These are phyloP conservation scores for Sorghum bicolor DNA, from an alignment of 176 grass and related monocot species.

Conservation along the genomic window Sorghum_bicolor_NCBIv3 NC_012879.2:60038001-60038500, in stretches of 20 bases:
- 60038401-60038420: neutral
- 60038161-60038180: neutral
- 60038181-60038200: neutral
- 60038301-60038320: conserved; percentile 84
- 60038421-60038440: conserved; percentile 90
- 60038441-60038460: conserved; percentile 98
- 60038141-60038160: neutral
- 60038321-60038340: conserved; percentile 43
- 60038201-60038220: too few species aligned
- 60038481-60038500: conserved; percentile 88
- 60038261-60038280: conserved; percentile 44
- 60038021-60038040: conserved; percentile 25
- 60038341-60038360: conserved; percentile 25
- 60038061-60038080: conserved; percentile 66
- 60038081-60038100: conserved; percentile 74
- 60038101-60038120: conserved; percentile 82
- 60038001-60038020: neutral
- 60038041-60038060: conserved; percentile 99
- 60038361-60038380: neutral
- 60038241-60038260: neutral
- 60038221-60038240: neutral
- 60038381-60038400: neutral
- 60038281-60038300: conserved; percentile 86
- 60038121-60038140: conserved; percentile 49
- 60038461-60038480: conserved; percentile 90